Percentiles rank a stretch among this genome's conserved stretches.
These are phyloP conservation scores for Sporothrix globosa DNA, from an alignment of 2,329 filamentous ascomycete species.

Conservation along the genomic window DNA sequence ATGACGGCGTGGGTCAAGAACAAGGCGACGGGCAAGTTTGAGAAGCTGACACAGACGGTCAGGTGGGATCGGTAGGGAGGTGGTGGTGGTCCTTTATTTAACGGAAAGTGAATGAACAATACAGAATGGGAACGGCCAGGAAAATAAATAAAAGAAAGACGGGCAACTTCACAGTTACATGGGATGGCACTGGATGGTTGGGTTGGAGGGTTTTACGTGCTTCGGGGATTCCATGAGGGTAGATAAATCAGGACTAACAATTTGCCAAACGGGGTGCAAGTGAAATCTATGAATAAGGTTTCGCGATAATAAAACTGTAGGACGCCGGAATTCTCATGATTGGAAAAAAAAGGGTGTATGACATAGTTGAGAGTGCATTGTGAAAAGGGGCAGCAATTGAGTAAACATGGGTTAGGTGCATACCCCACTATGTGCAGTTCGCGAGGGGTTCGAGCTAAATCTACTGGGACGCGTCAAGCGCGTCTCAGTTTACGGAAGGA, in stretches of 20 bases:
- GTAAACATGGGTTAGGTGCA: constrained; percentile 19
- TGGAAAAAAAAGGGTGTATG: neutral
- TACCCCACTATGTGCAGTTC: constrained; percentile 3
- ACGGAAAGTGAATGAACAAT: neutral
- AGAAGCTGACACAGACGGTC: constrained; percentile 28
- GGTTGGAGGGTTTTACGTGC: neutral
- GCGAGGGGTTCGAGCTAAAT: neutral
- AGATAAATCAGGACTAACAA: constrained; percentile 8
- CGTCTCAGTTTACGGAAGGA: neutral
- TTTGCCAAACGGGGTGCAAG: no score
- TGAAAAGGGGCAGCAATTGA: neutral
- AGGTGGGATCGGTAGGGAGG: constrained; percentile 27
- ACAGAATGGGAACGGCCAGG: neutral
- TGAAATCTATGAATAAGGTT: neutral
- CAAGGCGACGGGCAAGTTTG: constrained; percentile 26
- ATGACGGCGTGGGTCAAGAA: constrained; percentile 32
- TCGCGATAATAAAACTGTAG: neutral
- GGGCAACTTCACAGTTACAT: constrained; percentile 17
- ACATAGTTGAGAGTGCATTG: neutral
- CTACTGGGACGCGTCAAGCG: neutral
- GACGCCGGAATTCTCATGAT: neutral
- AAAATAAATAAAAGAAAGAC: neutral
- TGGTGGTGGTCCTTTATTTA: neutral
- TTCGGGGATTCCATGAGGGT: neutral
- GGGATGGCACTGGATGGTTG: neutral